phyloP scores from a whole-genome alignment of 176 grass and related monocot species.

The Lolium perenne region DNA sequence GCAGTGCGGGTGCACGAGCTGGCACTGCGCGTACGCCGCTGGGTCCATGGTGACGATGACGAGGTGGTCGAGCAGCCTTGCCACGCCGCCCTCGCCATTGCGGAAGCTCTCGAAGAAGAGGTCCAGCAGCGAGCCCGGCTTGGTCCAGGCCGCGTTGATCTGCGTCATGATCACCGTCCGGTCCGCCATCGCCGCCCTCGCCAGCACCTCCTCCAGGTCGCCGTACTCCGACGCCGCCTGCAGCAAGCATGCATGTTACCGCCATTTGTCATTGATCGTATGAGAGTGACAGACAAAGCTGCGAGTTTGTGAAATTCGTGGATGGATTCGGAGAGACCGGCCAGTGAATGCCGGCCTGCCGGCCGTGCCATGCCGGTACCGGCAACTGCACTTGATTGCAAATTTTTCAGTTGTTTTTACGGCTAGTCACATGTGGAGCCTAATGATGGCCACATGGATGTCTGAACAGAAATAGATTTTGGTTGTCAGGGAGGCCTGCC shows the following conservation, averaged over 20 bases:
- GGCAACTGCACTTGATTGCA: neutral
- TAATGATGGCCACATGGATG: constrained; percentile 1
- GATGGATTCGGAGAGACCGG: neutral
- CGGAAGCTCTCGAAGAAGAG: constrained; percentile 96
- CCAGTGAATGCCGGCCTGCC: neutral
- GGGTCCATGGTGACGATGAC: constrained; percentile 92
- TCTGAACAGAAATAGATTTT: neutral
- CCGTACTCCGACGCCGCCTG: constrained; percentile 51
- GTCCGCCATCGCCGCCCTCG: constrained; percentile 63
- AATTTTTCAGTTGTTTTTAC: neutral
- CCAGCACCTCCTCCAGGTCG: constrained; percentile 74
- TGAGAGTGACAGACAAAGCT: neutral
- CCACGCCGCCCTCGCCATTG: constrained; percentile 54
- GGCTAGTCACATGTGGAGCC: neutral
- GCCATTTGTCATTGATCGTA: too few species aligned
- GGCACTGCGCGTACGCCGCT: constrained; percentile 73
- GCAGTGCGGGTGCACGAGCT: constrained; percentile 75
- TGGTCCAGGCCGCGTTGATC: constrained; percentile 82
- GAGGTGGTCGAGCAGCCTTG: constrained; percentile 75
- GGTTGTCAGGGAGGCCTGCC: neutral
- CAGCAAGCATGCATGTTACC: too few species aligned
- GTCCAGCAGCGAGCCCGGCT: constrained; percentile 79
- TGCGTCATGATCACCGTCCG: constrained; percentile 92
- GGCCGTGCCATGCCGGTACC: neutral
- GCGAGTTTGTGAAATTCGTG: neutral